Base-by-base conservation (phyloP, 1,139 yeast species). In the Pichia sp. region DNA sequence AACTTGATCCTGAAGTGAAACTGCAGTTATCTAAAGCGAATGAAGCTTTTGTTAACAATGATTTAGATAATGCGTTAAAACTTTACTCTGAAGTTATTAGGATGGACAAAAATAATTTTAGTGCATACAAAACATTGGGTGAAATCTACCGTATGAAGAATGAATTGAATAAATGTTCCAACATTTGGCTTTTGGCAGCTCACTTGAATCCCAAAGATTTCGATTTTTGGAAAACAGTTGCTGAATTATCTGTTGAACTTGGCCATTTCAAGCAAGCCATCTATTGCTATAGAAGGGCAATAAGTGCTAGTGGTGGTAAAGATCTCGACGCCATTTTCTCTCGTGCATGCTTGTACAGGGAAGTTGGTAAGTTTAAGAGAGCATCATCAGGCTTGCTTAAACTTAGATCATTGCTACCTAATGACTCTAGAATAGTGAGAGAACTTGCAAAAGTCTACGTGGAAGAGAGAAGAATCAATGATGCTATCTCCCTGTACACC, bases 81-180 rank as follows among this genome's bases (percentile, higher is more conserved):
- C 58, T 76, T 37, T 81, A 80, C 47, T 67, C 72, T 32, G 88
- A 85, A 49, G 94, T 87, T 9, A 77, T 91, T 46, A 72, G 76
- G 45, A 65, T 73, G 41, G 96, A 91, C 51, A 78, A 84, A 10
- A 73, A 73, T 45, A 85, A 86, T 47, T 80, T 77, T 56, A 72
- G 79, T 39, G 96, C 97, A 0, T 88, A 84, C 58, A 83, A 80
- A 50, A 74, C 93, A 2, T 62, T 91, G 38, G 96, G 94, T 31
- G 94, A 83, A 49, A 85, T 91, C 29, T 82, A 83, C 48, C 74
- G 77, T 41, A 70, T 74, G 37, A 76, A 75, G 41, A 86, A 83
- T 0, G 71, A 81, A 35, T 57, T 71, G 35, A 74, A 77, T 46
- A 79, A 79, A 50, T 84, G 95, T 44, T 78, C 94, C 52, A 74